These are phyloP conservation scores for Trypanosoma melophagium DNA, from an alignment of 208 protist genomes.

Conservation along the genomic window DNA sequence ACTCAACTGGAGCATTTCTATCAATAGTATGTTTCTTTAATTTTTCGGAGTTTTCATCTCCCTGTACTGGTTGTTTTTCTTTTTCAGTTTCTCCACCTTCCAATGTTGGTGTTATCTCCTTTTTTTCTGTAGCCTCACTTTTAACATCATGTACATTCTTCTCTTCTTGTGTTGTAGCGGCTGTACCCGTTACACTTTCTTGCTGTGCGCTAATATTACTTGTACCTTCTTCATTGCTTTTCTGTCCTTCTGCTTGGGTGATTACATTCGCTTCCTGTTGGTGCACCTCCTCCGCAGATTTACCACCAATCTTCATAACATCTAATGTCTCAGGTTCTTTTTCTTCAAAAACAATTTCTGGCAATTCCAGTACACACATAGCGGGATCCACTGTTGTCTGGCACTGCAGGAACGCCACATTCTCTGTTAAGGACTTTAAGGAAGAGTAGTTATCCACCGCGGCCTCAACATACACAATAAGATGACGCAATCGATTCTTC, in stretches of 20 bases:
- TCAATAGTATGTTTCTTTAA: not conserved
- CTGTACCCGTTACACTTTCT: too few relatives aligned
- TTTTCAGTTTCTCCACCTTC: not conserved
- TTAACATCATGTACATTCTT: too few relatives aligned
- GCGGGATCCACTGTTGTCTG: constrained; percentile 56
- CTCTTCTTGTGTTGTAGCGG: too few relatives aligned
- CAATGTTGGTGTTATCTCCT: not conserved
- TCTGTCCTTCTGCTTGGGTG: not conserved
- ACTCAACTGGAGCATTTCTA: constrained; percentile 5
- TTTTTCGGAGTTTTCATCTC: not conserved
- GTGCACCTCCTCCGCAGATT: too few relatives aligned
- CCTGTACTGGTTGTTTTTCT: not conserved
- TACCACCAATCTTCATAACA: too few relatives aligned
- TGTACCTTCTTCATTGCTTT: not conserved
- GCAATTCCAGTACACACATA: constrained; percentile 35
- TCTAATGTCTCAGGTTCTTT: not conserved
- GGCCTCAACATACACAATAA: constrained; percentile 42
- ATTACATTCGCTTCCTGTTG: not conserved
- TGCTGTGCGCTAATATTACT: too few relatives aligned
- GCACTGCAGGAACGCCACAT: constrained; percentile 81
- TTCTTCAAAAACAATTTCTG: not conserved
- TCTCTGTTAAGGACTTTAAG: constrained; percentile 81
- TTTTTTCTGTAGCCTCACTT: too few relatives aligned
- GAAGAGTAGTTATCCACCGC: constrained; percentile 80
- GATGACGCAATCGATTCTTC: constrained; percentile 44